Base-by-base conservation (phyloP, 768 basidiomycete species). In the Suillus lakei region DNA sequence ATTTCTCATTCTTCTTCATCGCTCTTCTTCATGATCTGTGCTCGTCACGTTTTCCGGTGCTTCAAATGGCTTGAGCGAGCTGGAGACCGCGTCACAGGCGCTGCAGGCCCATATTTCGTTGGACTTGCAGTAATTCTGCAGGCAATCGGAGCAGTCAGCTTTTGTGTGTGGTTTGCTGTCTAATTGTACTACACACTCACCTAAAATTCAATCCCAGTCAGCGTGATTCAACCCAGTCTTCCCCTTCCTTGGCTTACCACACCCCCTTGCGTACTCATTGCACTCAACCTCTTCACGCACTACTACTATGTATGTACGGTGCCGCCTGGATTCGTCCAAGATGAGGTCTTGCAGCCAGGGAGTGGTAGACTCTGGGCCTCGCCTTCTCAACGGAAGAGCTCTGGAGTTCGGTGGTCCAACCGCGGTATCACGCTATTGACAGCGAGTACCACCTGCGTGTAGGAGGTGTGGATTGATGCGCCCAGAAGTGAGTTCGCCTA, bases 91-190 rank as follows among this genome's bases (percentile, higher is more conserved):
- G 71, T 97, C 44, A 98, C 95, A 0, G 95, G 96, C 61, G 91
- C 92, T 61, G 96, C 93, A 36, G 97, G 97, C 0, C 97, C 96
- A 0, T 87, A 91, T 72, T 99, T 99, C 74, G 87, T 99, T 44
- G 84, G 80, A 1, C 80, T 97, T n/a, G 96, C 95, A 5, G 81
- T 91, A 62, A 71, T 88, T 8, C 83, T 99, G 32, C 88, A 96
- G 18, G 77, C 82, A 13, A 71, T 82, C 1, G 96, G 95, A 53
- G 81, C 86, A 0, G 66, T 94, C 58, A 89, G 86, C 68, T 99
- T 97, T 75, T 94, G 95, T 96, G 73, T 78, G 91, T 86, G 36
- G 41, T 58, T 38, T 16, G 15, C 18, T 41, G 50, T 53, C n/a
- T 16, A 10, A 59, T 46, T 21, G 15, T 59, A 34, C n/a, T n/a